These are phyloP conservation scores for Penicillium sp. DNA, from an alignment of 2,329 filamentous ascomycete genomes.

Conservation along the genomic window DNA sequence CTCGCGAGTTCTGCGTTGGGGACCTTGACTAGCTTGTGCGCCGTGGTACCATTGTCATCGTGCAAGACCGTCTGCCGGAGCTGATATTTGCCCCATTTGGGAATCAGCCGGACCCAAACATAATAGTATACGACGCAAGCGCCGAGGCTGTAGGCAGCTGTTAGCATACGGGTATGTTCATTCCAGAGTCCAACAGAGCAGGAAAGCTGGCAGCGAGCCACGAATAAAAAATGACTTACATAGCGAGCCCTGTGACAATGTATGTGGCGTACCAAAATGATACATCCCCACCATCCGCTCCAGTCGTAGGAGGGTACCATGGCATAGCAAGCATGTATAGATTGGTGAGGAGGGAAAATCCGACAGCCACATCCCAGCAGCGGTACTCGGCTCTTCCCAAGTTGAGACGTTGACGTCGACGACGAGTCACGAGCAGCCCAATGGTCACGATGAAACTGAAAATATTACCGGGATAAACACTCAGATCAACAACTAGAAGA, in stretches of 20 bases:
- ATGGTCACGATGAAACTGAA: conserved; percentile 56
- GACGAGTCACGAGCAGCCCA: neutral
- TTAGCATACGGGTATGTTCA: neutral
- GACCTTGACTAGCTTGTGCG: conserved; percentile 52
- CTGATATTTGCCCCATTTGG: conserved; percentile 49
- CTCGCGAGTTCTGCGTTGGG: conserved; percentile 45
- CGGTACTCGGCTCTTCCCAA: conserved; percentile 46
- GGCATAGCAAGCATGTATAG: conserved; percentile 64
- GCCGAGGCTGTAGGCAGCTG: conserved; percentile 38
- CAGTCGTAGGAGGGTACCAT: conserved; percentile 64
- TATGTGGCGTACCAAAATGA: conserved; percentile 73
- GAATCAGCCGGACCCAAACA: conserved; percentile 55
- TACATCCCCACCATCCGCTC: conserved; percentile 59
- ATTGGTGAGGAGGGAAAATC: conserved; percentile 58
- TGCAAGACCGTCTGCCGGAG: conserved; percentile 54
- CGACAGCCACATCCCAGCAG: conserved; percentile 55
- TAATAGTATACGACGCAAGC: conserved; percentile 56
- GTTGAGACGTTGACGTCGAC: neutral
- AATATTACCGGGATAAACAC: conserved; percentile 55
- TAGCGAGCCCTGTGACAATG: conserved; percentile 59
- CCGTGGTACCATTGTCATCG: conserved; percentile 47
- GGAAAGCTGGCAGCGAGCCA: neutral
- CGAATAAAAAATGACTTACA: conserved; percentile 46
- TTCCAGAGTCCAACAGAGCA: neutral
- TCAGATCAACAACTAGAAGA: conserved; percentile 52